Evolutionary conservation across 2,329 filamentous ascomycete species (phyloP).

Genomic region (Paecilomyces fulvus): DNA sequence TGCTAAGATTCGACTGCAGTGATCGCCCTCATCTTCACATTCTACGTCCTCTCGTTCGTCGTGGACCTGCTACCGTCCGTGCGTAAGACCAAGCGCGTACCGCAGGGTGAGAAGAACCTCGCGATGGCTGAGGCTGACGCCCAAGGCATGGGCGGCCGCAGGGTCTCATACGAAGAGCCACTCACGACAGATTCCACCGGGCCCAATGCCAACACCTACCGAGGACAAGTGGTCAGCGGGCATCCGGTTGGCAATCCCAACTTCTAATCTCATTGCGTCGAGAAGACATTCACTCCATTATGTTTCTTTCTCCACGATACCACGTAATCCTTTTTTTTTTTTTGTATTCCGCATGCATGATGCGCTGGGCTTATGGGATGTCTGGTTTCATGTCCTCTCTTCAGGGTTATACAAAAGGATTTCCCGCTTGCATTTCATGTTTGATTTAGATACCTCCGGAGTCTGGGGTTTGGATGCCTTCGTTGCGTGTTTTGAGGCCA

Average conservation of each 20-base stretch:
- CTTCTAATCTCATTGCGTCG: not conserved
- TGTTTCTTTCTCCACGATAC: not conserved
- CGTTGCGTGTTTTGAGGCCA: not conserved
- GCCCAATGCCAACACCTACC: slow-evolving; percentile 17
- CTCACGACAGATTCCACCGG: slow-evolving; percentile 30
- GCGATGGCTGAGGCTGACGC: slow-evolving; percentile 13
- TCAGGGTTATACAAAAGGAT: not conserved
- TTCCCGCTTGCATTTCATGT: not conserved
- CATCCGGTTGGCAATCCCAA: not conserved
- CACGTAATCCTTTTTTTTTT: not conserved
- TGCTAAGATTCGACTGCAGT: slow-evolving; percentile 20
- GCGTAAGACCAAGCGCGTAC: slow-evolving; percentile 46
- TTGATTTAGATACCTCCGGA: not conserved
- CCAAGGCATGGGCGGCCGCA: slow-evolving; percentile 3
- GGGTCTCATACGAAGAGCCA: slow-evolving; percentile 25
- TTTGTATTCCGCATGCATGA: not conserved
- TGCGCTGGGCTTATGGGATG: not conserved
- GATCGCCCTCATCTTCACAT: slow-evolving; percentile 75
- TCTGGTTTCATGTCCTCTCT: not conserved
- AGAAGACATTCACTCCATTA: not conserved
- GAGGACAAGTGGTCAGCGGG: slow-evolving; percentile 5
- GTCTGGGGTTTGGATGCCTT: not conserved
- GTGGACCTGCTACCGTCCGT: slow-evolving; percentile 79
- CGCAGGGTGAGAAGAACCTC: slow-evolving; percentile 32
- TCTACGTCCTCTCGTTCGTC: slow-evolving; percentile 79